Conservation (phyloP, 768 basidiomycete genomes). For the Psilocybe azurescens region DNA sequence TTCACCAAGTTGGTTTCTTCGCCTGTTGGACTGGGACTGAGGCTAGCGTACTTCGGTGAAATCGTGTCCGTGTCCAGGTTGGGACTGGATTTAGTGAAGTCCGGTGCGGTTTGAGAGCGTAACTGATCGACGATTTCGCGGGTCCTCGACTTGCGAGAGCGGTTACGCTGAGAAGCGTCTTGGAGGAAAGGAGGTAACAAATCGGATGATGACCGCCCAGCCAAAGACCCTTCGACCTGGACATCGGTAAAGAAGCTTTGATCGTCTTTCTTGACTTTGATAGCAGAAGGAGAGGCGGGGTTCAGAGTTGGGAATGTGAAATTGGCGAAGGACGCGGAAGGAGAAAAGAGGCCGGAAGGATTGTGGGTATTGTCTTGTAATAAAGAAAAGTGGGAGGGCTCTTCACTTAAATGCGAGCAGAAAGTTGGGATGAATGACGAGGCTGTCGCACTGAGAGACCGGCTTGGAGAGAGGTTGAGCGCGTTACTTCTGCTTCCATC, state of each 20-base stretch:
- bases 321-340: constrained; percentile 30
- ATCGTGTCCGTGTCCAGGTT: constrained; percentile 10
- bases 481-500: constrained; percentile 20
- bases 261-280: constrained; percentile 57
- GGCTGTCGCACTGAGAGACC: constrained; percentile 48
- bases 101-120: constrained; percentile 39
- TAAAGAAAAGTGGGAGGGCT: constrained; percentile 28
- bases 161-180: constrained; percentile 40
- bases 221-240: constrained; percentile 28
- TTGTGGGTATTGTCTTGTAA: constrained; percentile 20
- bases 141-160: constrained; percentile 55
- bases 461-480: constrained; percentile 28
- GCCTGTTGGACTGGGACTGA: constrained; percentile 39
- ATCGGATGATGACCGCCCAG: constrained; percentile 31
- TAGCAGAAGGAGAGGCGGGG: constrained; percentile 40
- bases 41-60: constrained; percentile 33
- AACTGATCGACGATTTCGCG: constrained; percentile 64
- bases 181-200: constrained; percentile 57
- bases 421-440: constrained; percentile 49
- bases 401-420: constrained; percentile 31
- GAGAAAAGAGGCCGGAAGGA: constrained; percentile 14
- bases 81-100: constrained; percentile 12
- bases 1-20: constrained; percentile 35
- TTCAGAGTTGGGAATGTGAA: constrained; percentile 58
- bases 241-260: constrained; percentile 55